Base-by-base conservation (phyloP, 495 filamentous ascomycete genomes). In the Chaetomium fimeti region DNA sequence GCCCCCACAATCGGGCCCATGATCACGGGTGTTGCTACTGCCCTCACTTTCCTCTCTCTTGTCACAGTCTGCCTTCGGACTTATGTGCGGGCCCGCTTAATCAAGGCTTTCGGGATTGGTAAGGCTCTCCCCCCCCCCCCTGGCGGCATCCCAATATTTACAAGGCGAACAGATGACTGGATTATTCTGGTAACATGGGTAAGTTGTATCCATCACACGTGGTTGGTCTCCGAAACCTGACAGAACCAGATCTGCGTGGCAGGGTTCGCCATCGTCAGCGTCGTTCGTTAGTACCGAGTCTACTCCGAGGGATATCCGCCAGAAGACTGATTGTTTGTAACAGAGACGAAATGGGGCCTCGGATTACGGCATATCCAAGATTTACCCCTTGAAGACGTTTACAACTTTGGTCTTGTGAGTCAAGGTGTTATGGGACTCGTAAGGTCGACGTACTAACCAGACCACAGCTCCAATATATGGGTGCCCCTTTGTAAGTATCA, bases 271-370 rank as follows among this genome's bases (percentile, higher is more conserved):
- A 38, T 71, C 24, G 57, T 73, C 43, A 72, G 61, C 29, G 61
- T 72, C 42, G 36, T 73, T 40, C 76, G 76, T 77, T 49, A 68
- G 75, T 47, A 7, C 7, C 12, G 8, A 4, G 29, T 7, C 38
- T 20, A 3, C 0, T 1, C 36, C 0, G 5, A 4, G 3, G 13
- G 38, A 4, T 9, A 51, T 51, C 11, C 38, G 47, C 9, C n/a
- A 5, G 15, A 6, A 16, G 18, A 42, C 48, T 62, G 22, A 55
- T 32, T n/a, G 7, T 47, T 32, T 16, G 25, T 36, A 32, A 15
- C 47, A 78, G 76, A 79, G 62, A 77, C 77, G 53, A 76, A 72
- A 77, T 79, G 72, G 74, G 77, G 77, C 13, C 66, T 79, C 1
- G 77, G 77, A 11, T 58, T 79, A 25, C 60, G 62, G 48, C 58